Evolutionary conservation across 305 asterid species (phyloP).

Genomic region (Fraxinus albicans): DNA sequence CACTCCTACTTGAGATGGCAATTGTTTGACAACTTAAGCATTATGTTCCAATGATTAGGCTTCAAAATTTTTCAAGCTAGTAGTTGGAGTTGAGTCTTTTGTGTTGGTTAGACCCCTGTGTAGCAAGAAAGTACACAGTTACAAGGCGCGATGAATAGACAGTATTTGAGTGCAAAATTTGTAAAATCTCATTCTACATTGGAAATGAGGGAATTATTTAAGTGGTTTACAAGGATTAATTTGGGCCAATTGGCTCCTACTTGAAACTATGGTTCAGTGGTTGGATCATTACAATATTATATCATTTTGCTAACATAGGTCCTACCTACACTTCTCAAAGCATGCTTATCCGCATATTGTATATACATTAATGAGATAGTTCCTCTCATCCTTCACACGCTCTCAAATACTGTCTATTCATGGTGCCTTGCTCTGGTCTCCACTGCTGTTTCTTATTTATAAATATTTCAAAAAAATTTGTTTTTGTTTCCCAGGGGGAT

Average conservation of each 20-base stretch:
- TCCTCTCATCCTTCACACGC: not conserved
- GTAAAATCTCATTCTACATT: not conserved
- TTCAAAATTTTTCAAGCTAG: not conserved
- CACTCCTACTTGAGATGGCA: not conserved
- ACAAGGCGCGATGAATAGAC: not conserved
- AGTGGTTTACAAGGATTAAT: not conserved
- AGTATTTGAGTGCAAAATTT: not conserved
- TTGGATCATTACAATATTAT: not conserved
- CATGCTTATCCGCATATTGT: not conserved
- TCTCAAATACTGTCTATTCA: not conserved
- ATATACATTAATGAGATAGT: not conserved
- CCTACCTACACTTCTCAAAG: not conserved
- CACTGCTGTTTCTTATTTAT: not conserved
- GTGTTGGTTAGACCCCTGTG: not conserved
- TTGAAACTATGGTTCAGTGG: not conserved
- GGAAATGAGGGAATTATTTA: not conserved
- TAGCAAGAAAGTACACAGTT: not conserved
- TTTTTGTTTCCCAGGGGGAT: constrained; percentile 25
- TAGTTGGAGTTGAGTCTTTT: not conserved
- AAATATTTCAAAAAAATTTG: not conserved
- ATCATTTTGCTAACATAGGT: not conserved
- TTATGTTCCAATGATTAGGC: not conserved
- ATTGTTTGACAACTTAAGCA: not conserved
- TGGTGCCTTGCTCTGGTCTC: not conserved
- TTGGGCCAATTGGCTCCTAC: not conserved